These are phyloP conservation scores for Arabis hirsuta DNA, from an alignment of 345 rosid species.

Conservation along the genomic window DNA sequence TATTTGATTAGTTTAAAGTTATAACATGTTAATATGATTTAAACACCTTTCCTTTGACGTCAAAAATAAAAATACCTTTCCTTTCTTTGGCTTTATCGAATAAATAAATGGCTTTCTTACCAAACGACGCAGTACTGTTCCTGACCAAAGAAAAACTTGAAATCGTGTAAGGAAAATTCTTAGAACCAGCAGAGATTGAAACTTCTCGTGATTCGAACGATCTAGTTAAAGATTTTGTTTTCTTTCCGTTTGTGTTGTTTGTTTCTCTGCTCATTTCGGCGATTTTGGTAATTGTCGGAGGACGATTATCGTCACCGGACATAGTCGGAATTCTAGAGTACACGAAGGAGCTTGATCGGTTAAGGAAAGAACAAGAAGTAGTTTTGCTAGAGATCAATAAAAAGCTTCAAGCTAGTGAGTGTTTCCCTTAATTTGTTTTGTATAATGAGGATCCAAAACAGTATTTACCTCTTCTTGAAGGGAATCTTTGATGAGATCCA, in stretches of 20 bases:
- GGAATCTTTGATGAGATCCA: too few relatives aligned
- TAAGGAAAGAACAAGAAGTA: slow-evolving; percentile 75
- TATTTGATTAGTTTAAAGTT: too few relatives aligned
- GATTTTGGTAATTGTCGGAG: slow-evolving; percentile 25
- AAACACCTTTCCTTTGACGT: too few relatives aligned
- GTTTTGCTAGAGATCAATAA: slow-evolving; percentile 80
- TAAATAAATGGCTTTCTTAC: too few relatives aligned
- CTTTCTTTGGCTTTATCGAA: too few relatives aligned
- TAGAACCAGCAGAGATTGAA: slow-evolving; percentile 15
- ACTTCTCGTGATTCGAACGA: background rate
- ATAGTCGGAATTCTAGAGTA: slow-evolving; percentile 66
- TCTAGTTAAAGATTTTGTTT: slow-evolving; percentile 1
- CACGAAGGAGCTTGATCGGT: slow-evolving; percentile 84
- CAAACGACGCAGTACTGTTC: background rate
- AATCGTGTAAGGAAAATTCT: slow-evolving; percentile 24
- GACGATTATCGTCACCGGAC: slow-evolving; percentile 61
- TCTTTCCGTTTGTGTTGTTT: background rate
- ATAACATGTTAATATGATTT: too few relatives aligned
- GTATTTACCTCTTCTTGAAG: too few relatives aligned
- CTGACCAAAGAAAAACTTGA: background rate
- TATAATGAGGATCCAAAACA: too few relatives aligned
- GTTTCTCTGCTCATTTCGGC: background rate
- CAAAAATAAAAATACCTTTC: too few relatives aligned
- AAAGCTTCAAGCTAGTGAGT: slow-evolving; percentile 80
- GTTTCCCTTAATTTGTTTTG: background rate